These are phyloP conservation scores for Xylaria grammica DNA, from an alignment of 495 filamentous ascomycete species.

Conservation along the genomic window DNA sequence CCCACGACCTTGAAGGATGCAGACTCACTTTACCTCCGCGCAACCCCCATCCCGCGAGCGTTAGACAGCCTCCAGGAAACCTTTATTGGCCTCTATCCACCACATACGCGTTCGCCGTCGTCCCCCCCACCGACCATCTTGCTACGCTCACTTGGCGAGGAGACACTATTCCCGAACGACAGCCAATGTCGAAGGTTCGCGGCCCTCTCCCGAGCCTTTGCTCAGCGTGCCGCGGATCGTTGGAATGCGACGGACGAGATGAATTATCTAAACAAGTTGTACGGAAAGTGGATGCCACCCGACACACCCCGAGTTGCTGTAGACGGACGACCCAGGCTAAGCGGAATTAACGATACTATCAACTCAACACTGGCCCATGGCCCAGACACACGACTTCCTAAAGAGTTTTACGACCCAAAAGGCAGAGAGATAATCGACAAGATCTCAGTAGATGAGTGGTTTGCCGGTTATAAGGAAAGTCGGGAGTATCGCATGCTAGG, in stretches of 20 bases:
- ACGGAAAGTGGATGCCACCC: conserved; percentile 86
- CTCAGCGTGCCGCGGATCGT: conserved; percentile 74
- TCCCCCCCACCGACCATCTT: conserved; percentile 79
- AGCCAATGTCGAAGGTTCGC: conserved; percentile 81
- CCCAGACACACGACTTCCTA: conserved; percentile 73
- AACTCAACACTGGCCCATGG: conserved; percentile 90
- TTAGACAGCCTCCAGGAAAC: conserved; percentile 89
- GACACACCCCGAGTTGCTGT: conserved; percentile 71
- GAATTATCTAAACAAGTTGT: conserved; percentile 75
- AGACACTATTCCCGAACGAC: conserved; percentile 94
- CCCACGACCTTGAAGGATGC: conserved; percentile 66
- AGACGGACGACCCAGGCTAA: conserved; percentile 81
- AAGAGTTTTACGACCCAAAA: conserved; percentile 85
- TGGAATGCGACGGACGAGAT: conserved; percentile 88
- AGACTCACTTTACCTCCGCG: conserved; percentile 81
- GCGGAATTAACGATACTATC: conserved; percentile 91
- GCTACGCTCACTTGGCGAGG: conserved; percentile 72
- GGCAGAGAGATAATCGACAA: conserved; percentile 72
- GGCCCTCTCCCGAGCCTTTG: conserved; percentile 80
- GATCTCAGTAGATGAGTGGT: conserved; percentile 93
- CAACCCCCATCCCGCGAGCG: conserved; percentile 83
- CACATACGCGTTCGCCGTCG: conserved; percentile 59
- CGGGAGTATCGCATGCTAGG: conserved; percentile 84
- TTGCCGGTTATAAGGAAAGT: conserved; percentile 80
- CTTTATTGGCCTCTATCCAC: conserved; percentile 87